Conservation (phyloP, 2,329 filamentous ascomycete species). For the Trichoderma gracile region DNA sequence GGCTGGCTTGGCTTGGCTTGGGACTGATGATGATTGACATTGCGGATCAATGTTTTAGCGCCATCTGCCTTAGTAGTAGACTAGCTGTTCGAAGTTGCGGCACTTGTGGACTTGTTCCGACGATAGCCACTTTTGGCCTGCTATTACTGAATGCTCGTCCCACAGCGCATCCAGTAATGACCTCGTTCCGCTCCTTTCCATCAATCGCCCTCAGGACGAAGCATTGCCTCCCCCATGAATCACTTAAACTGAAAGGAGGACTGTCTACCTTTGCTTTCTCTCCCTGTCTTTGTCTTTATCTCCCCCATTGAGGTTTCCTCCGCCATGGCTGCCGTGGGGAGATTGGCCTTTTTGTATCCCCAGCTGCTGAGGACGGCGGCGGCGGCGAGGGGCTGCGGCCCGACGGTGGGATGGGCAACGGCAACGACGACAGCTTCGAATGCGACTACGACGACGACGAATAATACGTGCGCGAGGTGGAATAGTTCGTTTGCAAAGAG, state of each 20-base stretch:
- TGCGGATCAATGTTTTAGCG: slow-evolving; percentile 23
- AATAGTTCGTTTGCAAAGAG: slow-evolving; percentile 53
- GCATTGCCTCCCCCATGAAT: slow-evolving; percentile 7
- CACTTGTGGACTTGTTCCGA: slow-evolving; percentile 17
- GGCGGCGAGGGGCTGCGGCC: slow-evolving; percentile 30
- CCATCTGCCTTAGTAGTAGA: no score
- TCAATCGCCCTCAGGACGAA: neutral
- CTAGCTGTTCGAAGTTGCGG: no score
- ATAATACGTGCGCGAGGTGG: slow-evolving; percentile 36
- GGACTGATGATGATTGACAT: neutral
- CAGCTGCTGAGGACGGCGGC: slow-evolving; percentile 60
- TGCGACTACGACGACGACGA: slow-evolving; percentile 25
- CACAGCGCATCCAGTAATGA: neutral
- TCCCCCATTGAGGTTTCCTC: no score
- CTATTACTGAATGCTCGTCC: neutral
- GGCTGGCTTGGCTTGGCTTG: no score
- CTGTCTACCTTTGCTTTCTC: neutral
- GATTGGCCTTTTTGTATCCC: slow-evolving; percentile 69
- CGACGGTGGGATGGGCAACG: slow-evolving; percentile 18
- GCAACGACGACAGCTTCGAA: slow-evolving; percentile 5
- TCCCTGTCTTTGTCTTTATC: neutral
- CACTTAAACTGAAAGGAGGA: neutral
- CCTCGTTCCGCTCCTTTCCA: slow-evolving; percentile 1
- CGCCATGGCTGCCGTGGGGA: slow-evolving; percentile 57
- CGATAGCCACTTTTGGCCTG: slow-evolving; percentile 23